Evolutionary conservation across 2,329 filamentous ascomycete species (phyloP), one percentile per base, ranked within the genome.

Genomic region (Pseudogymnoascus sp.): DNA sequence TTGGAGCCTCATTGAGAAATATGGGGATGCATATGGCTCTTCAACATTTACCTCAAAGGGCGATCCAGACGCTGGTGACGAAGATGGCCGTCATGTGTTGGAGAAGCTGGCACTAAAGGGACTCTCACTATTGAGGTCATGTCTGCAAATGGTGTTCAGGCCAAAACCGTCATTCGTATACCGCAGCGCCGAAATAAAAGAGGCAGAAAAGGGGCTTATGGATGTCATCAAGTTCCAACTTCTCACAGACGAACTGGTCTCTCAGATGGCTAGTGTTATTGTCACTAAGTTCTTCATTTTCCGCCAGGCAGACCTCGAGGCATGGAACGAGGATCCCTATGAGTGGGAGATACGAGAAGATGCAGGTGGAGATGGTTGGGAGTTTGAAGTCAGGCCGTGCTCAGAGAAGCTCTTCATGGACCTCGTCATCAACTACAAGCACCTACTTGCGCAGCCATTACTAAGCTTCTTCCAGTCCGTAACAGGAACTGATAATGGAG

Each of bases 261-360:
- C 88, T 14, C 86, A 93, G 67, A 88, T 96, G 68, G 91, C 95
- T 73, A 91, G 95, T 67, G 81, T 88, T 11, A 86, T 96, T 63
- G 90, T 99, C 61, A 91, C 89, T 0, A 87, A 89, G 69, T 91
- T 96, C 68, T 95, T 99, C 73, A 83, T 95, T 38, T 95, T 97
- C 74, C 86, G 91, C 35, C 84, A 89, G 64, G 86, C 86, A 61
- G 95, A 99, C 74, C 82, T 97, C 0, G 86, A 91, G 66, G 89
- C 91, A 64, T 99, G 95, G 95, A 89, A 96, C 72, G 89, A 96
- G 71, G 92, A 96, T 64, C 91, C 93, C 0, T 91, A 99, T 74
- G 92, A 96, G 62, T 99, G 95, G 93, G 93, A 97, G 74, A 87
- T 90, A 67, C 86, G 88, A 70, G 92, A 97, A 77, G 91, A 96